Base-by-base conservation (phyloP, 441 rosid species). In the Gossypium laxum region DNA sequence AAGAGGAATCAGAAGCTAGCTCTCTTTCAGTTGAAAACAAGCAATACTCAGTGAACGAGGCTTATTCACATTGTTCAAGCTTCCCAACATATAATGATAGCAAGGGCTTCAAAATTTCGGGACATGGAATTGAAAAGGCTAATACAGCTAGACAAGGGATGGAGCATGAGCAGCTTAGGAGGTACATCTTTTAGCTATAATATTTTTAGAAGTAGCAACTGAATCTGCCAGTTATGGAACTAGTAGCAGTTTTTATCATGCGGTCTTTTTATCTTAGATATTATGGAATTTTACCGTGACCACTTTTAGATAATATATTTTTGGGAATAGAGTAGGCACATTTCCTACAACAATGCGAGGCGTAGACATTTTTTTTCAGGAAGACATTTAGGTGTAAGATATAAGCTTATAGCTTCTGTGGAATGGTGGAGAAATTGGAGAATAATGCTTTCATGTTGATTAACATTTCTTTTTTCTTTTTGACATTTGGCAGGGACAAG, bases 1-100 rank as follows among this genome's bases (percentile, higher is more conserved):
- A 95, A 45, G 98, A 95, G 79, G 97, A 94, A 80, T 94, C 99
- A 50, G 98, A 92, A 84, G 93, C 96, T 67, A 94, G 98, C 81
- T 94, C 99, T 17, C 87, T 92, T 62, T 89, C 97, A 0, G 89
- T 90, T 72, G 97, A 94, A 83, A 87, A 85, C 82, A 93, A 86
- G 54, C 84, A 70, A 6, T 81, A 77, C 57, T 72, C 83, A 28
- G 70, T 77, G 76, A 89, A 81, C 63, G 93, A 88, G 75, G 89
- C 87, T 56, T 86, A 88, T 80, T 89, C 97, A 19, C 85, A 77
- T 76, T 74, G 86, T 38, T 64, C 74, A 72, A 74, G 76, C 76
- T 77, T 66, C 78, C 77, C 80, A 82, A 83, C 79, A 77, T 78
- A 81, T 76, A 81, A 69, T 74, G 80, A 74, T 70, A 75, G 65